Evolutionary conservation across 108 stramenopile species (phyloP).

Genomic region (Stephanodiscus minutulus): DNA sequence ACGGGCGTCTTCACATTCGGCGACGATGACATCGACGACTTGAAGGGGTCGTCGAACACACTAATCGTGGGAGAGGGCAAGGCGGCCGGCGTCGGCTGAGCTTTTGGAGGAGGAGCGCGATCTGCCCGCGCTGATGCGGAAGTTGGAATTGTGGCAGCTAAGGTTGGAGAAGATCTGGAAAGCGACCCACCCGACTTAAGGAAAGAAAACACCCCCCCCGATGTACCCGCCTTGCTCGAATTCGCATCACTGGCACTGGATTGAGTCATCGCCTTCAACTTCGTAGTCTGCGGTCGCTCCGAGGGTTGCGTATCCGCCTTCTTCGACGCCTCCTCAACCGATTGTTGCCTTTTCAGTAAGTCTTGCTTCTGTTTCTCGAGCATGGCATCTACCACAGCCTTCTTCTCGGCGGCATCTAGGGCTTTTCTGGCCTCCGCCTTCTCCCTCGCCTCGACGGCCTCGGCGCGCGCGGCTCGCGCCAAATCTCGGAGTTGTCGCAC

Average conservation of each 20-base stretch:
- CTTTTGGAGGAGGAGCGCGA: too few species aligned
- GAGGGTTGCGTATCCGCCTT: background rate
- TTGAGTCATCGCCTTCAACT: background rate
- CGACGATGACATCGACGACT: background rate
- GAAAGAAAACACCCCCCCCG: conserved; percentile 3
- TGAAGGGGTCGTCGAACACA: background rate
- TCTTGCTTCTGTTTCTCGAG: conserved; percentile 2
- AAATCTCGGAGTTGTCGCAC: conserved; percentile 27
- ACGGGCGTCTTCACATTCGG: background rate
- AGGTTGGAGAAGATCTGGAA: background rate
- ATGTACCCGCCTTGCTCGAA: background rate
- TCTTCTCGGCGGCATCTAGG: conserved; percentile 3
- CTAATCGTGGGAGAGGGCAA: background rate
- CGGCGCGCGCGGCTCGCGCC: conserved; percentile 18
- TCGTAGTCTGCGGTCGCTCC: background rate
- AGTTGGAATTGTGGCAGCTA: background rate
- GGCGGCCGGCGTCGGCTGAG: background rate
- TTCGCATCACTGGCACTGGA: background rate
- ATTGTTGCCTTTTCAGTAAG: conserved; percentile 7
- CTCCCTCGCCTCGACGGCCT: conserved; percentile 28
- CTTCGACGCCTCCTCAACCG: conserved; percentile 10
- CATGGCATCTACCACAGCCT: conserved; percentile 12
- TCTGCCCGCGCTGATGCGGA: too few species aligned
- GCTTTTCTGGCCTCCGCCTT: conserved; percentile 26
- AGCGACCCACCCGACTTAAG: background rate